Evolutionary conservation across 768 basidiomycete genomes (phyloP), one percentile per base, ranked within the genome.

Genomic region (Boletus rufocinnamomeus): DNA sequence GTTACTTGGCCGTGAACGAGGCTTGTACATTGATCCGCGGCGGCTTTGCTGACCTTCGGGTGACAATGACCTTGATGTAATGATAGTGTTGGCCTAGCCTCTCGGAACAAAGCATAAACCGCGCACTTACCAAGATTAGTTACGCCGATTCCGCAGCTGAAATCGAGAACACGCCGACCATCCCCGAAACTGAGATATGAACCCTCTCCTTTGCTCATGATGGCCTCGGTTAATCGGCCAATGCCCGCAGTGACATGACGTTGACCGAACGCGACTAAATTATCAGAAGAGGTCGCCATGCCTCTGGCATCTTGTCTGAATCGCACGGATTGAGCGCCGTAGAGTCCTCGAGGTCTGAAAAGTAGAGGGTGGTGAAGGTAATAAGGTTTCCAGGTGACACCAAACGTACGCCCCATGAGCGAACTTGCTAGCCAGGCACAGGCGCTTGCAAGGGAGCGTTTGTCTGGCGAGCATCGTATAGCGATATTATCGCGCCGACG

Each of bases 111-210:
- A 46, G 30, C 49, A 48, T 28, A 47, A 19, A 44, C 34, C 32
- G 25, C 19, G 17, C 38, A 67, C 77, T 56, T 57, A 89, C 91
- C 93, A 19, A 95, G 80, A 71, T 84, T 87, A 2, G 91, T 91
- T 2, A 96, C 94, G 30, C 91, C 92, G 63, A 93, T 95, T 11
- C 94, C 94, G 66, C 83, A 83, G 13, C 89, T 93, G 66, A 95
- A 95, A 71, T 97, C 95, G 50, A 97, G 79, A 68, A 90, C 69
- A 65, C 78, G 82, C 57, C 82, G 79, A 4, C 92, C 94, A 61
- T 93, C 87, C 30, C 86, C 81, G 55, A 88, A 85, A 30, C 76
- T 75, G 54, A 93, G 82, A 63, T 89, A 91, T 2, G 89, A 85
- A 16, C 93, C 92, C 63, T 84, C 78, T 44, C 86, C 88, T 63